Conservation (phyloP, 164 flowering plant genomes). For the Litsea cubeba region DNA sequence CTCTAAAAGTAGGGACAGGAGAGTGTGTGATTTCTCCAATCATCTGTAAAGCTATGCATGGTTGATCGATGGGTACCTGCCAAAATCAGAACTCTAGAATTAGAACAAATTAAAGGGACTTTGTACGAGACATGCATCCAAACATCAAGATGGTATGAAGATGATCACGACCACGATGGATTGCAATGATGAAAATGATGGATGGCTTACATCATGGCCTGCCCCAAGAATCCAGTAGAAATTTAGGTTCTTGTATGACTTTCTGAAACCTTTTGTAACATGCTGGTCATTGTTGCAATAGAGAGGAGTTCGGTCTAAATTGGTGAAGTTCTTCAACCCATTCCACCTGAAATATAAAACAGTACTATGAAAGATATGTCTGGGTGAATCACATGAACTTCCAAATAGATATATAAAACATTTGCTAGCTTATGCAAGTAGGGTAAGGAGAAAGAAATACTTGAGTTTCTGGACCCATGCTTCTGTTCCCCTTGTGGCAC, state of each 20-base stretch:
- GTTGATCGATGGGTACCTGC: slow-evolving; percentile 80
- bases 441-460: slow-evolving; percentile 24
- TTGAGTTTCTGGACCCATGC: slow-evolving; percentile 87
- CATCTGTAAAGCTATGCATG: slow-evolving; percentile 69
- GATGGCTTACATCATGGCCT: slow-evolving; percentile 27
- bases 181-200: neutral
- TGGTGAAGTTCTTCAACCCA: slow-evolving; percentile 19
- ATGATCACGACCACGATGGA: too few relatives aligned
- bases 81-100: too few relatives aligned
- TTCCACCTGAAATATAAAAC: slow-evolving; percentile 23
- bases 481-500: slow-evolving; percentile 81
- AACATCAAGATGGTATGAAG: too few relatives aligned
- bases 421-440: too few relatives aligned
- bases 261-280: slow-evolving; percentile 23
- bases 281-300: slow-evolving; percentile 10
- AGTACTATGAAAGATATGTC: too few relatives aligned
- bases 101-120: neutral
- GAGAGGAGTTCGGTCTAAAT: slow-evolving; percentile 13
- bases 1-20: slow-evolving; percentile 21
- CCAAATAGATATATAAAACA: neutral
- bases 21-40: slow-evolving; percentile 53
- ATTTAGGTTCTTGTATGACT: slow-evolving; percentile 25
- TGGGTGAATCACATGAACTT: too few relatives aligned
- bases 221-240: slow-evolving; percentile 34
- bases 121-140: too few relatives aligned